Base-by-base conservation (phyloP, 169 alveolate genomes). In the Plasmodium relictum region DNA sequence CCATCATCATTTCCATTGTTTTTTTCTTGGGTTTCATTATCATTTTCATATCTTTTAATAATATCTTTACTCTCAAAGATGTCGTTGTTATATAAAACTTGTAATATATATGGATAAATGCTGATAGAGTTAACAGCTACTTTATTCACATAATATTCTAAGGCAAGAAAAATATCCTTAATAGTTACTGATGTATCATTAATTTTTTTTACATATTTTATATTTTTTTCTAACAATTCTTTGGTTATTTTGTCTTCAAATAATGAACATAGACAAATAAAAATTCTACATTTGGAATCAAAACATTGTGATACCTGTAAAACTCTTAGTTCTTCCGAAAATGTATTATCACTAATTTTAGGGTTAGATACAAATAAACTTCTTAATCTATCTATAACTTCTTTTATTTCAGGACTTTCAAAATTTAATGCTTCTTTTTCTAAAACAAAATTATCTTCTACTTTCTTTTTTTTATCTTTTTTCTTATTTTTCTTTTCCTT, bases 241-340 rank as follows among this genome's bases (percentile, higher is more conserved):
- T 73, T 85, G 14, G 86, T 76, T 62, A 91, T 90, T 48, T 89
- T 85, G 24, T 90, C 87, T 50, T 85, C 88, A 92, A 94, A 92
- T 39, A 96, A 70, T 9, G 95, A 96, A 44, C 93, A 74, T 16
- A 94, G 88, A 1, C 96, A 96, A 52, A 94, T 92, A 83, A 91
- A 95, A 48, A 96, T 62, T 86, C 96, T 50, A 59, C 95, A 88
- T 37, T 90, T 96, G 89, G 93, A 92, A 74, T 96, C 98, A 88
- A 97, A 97, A 65, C 94, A 96, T 74, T 96, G 98, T 12, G 98
- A 96, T 24, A 97, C 96, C 92, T 97, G 98, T 54, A 97, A 88
- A 78, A 97, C 95, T 16, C 98, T 96, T 14, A 97, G 91, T 89
- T 97, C 98, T 54, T 95, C 96, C 48, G 94, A 94, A 85, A 96